Conservation (phyloP, 1,284 basidiomycete species). For the Tilletia setariae region DNA sequence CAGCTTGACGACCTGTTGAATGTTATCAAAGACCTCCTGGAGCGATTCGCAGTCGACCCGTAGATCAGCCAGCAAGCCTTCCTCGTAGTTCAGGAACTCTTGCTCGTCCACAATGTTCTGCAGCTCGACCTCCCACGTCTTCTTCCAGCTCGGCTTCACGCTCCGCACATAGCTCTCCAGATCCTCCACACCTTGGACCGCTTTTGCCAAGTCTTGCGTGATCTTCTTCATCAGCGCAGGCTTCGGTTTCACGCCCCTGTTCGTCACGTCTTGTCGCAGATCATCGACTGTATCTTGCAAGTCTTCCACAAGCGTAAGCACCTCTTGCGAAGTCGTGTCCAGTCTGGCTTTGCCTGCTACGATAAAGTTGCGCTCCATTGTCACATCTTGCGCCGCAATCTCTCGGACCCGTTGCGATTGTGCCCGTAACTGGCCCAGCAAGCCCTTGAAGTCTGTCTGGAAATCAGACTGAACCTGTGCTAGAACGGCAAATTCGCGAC, state of each 20-base stretch:
- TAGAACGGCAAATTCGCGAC: slow-evolving; percentile 87
- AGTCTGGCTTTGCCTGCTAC: slow-evolving; percentile 86
- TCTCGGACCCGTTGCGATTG: slow-evolving; percentile 78
- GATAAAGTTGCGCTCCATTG: slow-evolving; percentile 81
- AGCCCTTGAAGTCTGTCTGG: slow-evolving; percentile 81
- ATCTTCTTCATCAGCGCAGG: slow-evolving; percentile 70
- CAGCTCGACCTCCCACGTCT: slow-evolving; percentile 94
- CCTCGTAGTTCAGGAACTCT: slow-evolving; percentile 68
- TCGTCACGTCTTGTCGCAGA: slow-evolving; percentile 85
- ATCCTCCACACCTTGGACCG: slow-evolving; percentile 69
- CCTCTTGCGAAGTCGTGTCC: slow-evolving; percentile 80
- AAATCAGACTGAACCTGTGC: slow-evolving; percentile 92
- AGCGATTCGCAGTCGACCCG: slow-evolving; percentile 45
- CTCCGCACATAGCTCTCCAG: slow-evolving; percentile 81
- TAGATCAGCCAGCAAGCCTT: slow-evolving; percentile 46
- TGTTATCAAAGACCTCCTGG: slow-evolving; percentile 51
- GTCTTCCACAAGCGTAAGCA: slow-evolving; percentile 87
- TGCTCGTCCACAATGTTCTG: slow-evolving; percentile 97
- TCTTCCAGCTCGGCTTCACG: slow-evolving; percentile 94
- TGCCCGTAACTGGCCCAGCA: slow-evolving; percentile 70
- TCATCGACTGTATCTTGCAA: slow-evolving; percentile 87
- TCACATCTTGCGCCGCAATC: slow-evolving; percentile 70
- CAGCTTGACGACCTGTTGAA: slow-evolving; percentile 52
- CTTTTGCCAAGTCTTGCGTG: slow-evolving; percentile 70
- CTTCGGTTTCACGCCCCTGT: slow-evolving; percentile 81